These are phyloP conservation scores for Knufia petricola DNA, from an alignment of 2,329 filamentous ascomycete species.

Conservation along the genomic window DNA sequence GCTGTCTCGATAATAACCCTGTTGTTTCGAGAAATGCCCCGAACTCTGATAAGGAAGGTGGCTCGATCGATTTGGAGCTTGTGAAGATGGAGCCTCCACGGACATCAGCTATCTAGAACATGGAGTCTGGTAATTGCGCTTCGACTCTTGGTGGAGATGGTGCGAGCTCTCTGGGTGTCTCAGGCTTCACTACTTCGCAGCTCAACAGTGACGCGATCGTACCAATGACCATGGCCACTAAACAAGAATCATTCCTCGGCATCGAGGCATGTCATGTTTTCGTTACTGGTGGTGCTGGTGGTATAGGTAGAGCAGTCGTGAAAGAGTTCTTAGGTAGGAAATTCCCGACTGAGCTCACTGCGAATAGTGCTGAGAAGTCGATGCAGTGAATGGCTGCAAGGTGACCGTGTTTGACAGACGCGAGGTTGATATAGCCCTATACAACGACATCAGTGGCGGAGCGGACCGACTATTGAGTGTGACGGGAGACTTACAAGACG, in stretches of 20 bases:
- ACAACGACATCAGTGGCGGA: slow-evolving; percentile 15
- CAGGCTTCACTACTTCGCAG: not conserved
- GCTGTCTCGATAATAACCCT: too few relatives aligned
- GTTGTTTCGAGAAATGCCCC: too few relatives aligned
- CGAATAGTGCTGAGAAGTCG: slow-evolving; percentile 1
- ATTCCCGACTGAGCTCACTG: slow-evolving; percentile 5
- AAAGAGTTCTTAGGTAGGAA: slow-evolving; percentile 43
- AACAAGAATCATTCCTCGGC: slow-evolving; percentile 36
- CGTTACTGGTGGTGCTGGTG: slow-evolving; percentile 44
- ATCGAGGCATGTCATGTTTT: slow-evolving; percentile 45
- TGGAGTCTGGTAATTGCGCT: too few relatives aligned
- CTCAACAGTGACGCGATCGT: not conserved
- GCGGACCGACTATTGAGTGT: slow-evolving; percentile 30
- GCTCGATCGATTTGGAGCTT: too few relatives aligned
- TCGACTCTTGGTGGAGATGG: too few relatives aligned
- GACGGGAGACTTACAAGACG: slow-evolving; percentile 40
- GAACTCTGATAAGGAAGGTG: too few relatives aligned
- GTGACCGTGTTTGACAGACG: slow-evolving; percentile 45
- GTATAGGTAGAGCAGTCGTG: slow-evolving; percentile 42
- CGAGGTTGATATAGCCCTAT: slow-evolving; percentile 25
- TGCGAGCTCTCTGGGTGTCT: not conserved
- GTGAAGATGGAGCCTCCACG: too few relatives aligned
- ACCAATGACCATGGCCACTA: not conserved
- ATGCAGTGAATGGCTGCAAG: slow-evolving; percentile 43
- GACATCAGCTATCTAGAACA: too few relatives aligned